phyloP scores from a whole-genome alignment of 768 basidiomycete species.

The Phaeotremella fagi region DNA sequence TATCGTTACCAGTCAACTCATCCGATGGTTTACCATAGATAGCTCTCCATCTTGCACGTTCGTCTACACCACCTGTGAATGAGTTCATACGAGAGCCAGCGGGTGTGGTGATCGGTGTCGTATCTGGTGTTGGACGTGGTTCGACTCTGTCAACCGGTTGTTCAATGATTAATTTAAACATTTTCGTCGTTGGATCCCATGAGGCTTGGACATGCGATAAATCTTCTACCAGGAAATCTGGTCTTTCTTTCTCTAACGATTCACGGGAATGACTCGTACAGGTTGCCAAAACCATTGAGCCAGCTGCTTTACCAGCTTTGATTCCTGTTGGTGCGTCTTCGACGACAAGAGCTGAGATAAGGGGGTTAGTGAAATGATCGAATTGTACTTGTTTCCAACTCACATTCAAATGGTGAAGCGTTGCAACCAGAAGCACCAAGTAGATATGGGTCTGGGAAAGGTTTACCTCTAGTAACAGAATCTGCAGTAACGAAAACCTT shows the following conservation, averaged over 20 bases:
- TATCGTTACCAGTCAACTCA: conserved; percentile 47
- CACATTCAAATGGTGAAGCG: conserved; percentile 60
- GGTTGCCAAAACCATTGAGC: conserved; percentile 69
- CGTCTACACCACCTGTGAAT: conserved; percentile 28
- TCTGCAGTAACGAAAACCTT: conserved; percentile 67
- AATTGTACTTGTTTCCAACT: conserved; percentile 21
- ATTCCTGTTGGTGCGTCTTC: conserved; percentile 88
- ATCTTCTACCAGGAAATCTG: conserved; percentile 49
- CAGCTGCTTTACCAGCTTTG: conserved; percentile 65
- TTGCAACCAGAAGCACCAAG: conserved; percentile 65
- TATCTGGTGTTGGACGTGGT: conserved; percentile 42
- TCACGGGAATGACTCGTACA: conserved; percentile 70
- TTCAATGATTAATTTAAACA: conserved; percentile 42
- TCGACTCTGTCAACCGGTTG: conserved; percentile 44
- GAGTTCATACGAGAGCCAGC: conserved; percentile 40
- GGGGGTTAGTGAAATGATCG: background rate
- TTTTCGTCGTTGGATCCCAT: conserved; percentile 42
- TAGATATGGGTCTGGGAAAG: conserved; percentile 79
- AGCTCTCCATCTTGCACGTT: conserved; percentile 6
- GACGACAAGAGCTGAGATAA: conserved; percentile 64
- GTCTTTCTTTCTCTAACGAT: conserved; percentile 52
- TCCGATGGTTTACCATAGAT: conserved; percentile 34
- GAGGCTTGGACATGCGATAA: conserved; percentile 45
- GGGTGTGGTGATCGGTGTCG: conserved; percentile 47
- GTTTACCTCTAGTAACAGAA: conserved; percentile 74